These are phyloP conservation scores for Apiospora arundinis DNA, from an alignment of 2,329 filamentous ascomycete genomes.

Conservation along the genomic window DNA sequence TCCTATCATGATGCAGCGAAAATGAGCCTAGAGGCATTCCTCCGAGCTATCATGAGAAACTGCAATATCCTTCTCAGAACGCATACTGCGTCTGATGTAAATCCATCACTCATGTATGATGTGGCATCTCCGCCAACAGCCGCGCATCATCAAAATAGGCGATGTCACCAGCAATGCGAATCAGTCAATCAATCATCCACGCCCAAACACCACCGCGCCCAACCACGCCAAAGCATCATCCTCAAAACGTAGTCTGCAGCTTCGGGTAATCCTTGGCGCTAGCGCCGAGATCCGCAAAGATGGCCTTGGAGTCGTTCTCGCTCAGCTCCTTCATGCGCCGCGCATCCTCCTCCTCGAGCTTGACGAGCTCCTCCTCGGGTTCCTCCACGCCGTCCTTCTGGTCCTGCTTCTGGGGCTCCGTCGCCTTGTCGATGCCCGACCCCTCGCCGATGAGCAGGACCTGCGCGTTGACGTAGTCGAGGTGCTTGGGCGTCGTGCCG, in stretches of 20 bases:
- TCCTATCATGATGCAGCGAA: too few relatives aligned
- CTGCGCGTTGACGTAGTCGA: slow-evolving; percentile 78
- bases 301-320: slow-evolving; percentile 51
- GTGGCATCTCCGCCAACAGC: too few relatives aligned
- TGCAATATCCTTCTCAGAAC: too few relatives aligned
- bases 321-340: slow-evolving; percentile 64
- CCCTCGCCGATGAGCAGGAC: slow-evolving; percentile 80
- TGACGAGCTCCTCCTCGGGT: slow-evolving; percentile 74
- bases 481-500: slow-evolving; percentile 72
- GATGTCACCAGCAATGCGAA: too few relatives aligned
- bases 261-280: slow-evolving; percentile 67
- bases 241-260: slow-evolving; percentile 62
- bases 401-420: slow-evolving; percentile 61
- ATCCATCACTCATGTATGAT: too few relatives aligned
- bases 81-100: too few relatives aligned
- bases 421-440: slow-evolving; percentile 60
- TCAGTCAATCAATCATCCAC: background rate
- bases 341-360: slow-evolving; percentile 77
- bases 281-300: slow-evolving; percentile 55
- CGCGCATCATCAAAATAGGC: too few relatives aligned
- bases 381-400: slow-evolving; percentile 66
- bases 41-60: too few relatives aligned
- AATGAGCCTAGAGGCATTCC: too few relatives aligned
- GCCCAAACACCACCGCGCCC: background rate
- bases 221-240: too few relatives aligned